Evolutionary conservation across 2,329 filamentous ascomycete genomes (phyloP), one percentile per base, ranked within the genome.

Genomic region (Fusarium phyllophilum): DNA sequence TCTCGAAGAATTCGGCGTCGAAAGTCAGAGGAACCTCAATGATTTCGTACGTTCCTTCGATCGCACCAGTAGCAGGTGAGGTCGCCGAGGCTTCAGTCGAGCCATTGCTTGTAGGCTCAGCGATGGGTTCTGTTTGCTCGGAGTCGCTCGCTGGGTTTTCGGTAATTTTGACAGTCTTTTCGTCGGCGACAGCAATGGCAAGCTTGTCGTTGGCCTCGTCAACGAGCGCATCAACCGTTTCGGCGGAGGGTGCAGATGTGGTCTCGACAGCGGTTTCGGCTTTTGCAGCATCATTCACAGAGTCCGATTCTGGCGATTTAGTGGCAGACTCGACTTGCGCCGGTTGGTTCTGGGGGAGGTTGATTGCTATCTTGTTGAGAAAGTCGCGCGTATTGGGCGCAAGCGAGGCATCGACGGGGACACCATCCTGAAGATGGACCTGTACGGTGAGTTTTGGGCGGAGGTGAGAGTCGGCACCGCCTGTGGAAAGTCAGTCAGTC

Each of bases 21-120:
- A 94, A 94, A 5, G 90, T 89, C 6, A 97, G 84, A 24, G 94
- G 92, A 12, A 97, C 89, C 79, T 95, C 91, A n/a, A 97, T 81
- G 15, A 76, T 81, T 67, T 83, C 80, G 54, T 79, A 79, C 11
- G 44, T 69, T 36, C 72, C 73, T 8, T 70, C 38, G 20, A 46
- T 57, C 26, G 39, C 24, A 29, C 70, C 60, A 24, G 31, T 46
- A 33, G 39, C 24, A 22, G 58, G 42, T 11, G 62, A 48, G 45
- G 36, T 52, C 33, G 39, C 24, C 34, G 52, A 38, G 42, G 44
- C 26, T 46, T 66, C 33, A 24, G 8, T 29, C 15, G 29, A 44
- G 36, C 22, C 39, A 39, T 66, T 29, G n/a, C n/a, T 41, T 29
- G 36, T 45, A n/a, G 29, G n/a, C 26, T 49, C 39, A 26, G 29